phyloP scores from a whole-genome alignment of 768 basidiomycete species.

The Ramaria sp. region DNA sequence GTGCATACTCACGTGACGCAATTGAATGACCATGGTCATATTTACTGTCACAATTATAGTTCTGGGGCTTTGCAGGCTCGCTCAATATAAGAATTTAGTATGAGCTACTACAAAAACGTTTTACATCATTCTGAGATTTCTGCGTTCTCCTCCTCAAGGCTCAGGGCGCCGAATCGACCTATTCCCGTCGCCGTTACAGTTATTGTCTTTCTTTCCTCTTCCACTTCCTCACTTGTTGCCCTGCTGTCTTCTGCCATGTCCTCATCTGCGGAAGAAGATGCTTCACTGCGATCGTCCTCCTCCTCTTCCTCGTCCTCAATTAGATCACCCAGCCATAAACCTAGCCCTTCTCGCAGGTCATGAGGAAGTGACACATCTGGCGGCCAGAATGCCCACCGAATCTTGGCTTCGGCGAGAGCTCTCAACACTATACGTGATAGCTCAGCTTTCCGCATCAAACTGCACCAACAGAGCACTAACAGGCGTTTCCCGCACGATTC shows the following conservation, averaged over 20 bases:
- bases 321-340: constrained; percentile 51
- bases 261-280: neutral
- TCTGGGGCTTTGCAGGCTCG: no score
- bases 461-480: constrained; percentile 35
- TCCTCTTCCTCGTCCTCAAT: constrained; percentile 24
- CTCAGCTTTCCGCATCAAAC: neutral
- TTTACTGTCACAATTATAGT: no score
- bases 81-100: no score
- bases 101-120: no score
- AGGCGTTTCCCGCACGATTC: constrained; percentile 80
- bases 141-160: no score
- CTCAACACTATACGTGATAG: constrained; percentile 50
- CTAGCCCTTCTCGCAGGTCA: constrained; percentile 25
- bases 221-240: no score
- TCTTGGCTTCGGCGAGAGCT: constrained; percentile 67
- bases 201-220: no score
- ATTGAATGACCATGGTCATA: no score
- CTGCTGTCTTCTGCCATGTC: no score
- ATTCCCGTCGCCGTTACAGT: no score
- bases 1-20: neutral
- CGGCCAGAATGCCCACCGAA: constrained; percentile 85
- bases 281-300: constrained; percentile 19
- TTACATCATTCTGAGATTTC: no score
- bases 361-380: constrained; percentile 27
- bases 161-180: no score